These are phyloP conservation scores for Pleurotus djamor DNA, from an alignment of 768 basidiomycete species.

Conservation along the genomic window DNA sequence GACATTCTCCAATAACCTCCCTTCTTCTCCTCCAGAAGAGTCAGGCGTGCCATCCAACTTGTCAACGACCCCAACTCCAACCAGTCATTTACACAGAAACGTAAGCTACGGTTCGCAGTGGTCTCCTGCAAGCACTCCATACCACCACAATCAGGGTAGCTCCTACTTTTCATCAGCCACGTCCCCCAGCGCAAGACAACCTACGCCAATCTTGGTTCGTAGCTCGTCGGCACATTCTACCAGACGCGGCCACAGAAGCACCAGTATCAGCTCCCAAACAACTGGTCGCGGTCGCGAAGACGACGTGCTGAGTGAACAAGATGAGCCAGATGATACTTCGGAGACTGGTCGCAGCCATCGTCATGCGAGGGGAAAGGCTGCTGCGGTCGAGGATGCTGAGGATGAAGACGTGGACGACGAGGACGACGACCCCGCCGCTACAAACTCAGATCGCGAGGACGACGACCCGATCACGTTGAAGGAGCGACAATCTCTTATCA, in stretches of 20 bases:
- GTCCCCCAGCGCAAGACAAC: conserved; percentile 41
- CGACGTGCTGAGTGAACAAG: conserved; percentile 48
- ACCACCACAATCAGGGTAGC: conserved; percentile 67
- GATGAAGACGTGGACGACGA: conserved; percentile 39
- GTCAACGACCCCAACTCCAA: conserved; percentile 45
- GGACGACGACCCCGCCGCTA: conserved; percentile 35
- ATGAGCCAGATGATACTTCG: conserved; percentile 51
- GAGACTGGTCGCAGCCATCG: not conserved
- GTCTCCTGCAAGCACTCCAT: conserved; percentile 55
- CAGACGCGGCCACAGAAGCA: conserved; percentile 51
- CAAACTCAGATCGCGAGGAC: conserved; percentile 35
- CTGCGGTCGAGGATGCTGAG: conserved; percentile 27
- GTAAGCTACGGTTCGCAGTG: conserved; percentile 57
- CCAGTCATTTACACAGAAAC: conserved; percentile 35
- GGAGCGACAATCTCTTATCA: conserved; percentile 96
- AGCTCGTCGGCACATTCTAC: conserved; percentile 53
- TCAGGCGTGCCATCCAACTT: conserved; percentile 9
- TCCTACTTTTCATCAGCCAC: conserved; percentile 55
- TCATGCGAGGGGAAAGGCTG: conserved; percentile 23
- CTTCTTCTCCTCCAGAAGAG: not conserved
- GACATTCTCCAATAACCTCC: not conserved
- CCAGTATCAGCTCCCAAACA: conserved; percentile 58
- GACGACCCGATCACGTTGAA: conserved; percentile 90
- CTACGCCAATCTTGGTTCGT: conserved; percentile 40
- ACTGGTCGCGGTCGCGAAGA: conserved; percentile 39